Evolutionary conservation across 164 flowering plant genomes (phyloP).

Genomic region (Berberis vulgaris): DNA sequence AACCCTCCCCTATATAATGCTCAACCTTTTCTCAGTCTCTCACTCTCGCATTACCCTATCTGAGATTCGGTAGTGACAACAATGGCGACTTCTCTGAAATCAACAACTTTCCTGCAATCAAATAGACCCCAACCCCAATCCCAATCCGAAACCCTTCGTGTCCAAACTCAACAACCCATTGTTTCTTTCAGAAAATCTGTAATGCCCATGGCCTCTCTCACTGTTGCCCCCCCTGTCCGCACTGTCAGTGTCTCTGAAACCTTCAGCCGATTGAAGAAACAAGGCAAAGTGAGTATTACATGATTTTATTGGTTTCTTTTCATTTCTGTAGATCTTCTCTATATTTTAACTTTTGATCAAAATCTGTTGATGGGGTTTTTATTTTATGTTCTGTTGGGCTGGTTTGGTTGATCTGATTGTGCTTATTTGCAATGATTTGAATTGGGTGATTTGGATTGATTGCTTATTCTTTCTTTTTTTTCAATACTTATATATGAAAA

Average conservation of each 20-base stretch:
- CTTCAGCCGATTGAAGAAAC: slow-evolving; percentile 45
- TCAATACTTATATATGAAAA: too few species aligned
- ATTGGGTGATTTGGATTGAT: too few species aligned
- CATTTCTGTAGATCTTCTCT: background rate
- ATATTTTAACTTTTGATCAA: background rate
- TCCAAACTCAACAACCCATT: slow-evolving; percentile 3
- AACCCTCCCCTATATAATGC: too few species aligned
- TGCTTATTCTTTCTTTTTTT: too few species aligned
- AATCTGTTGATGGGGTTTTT: background rate
- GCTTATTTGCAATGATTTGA: too few species aligned
- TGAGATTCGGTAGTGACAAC: too few species aligned
- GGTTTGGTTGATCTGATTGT: background rate
- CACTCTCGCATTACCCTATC: too few species aligned
- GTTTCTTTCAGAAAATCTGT: slow-evolving; percentile 13
- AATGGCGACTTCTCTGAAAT: too few species aligned
- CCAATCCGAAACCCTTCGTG: background rate
- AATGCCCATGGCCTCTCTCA: slow-evolving; percentile 41
- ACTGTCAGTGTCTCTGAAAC: slow-evolving; percentile 61
- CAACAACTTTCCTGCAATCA: too few species aligned
- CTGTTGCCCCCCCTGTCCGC: slow-evolving; percentile 9
- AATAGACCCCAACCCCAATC: background rate
- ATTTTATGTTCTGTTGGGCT: background rate
- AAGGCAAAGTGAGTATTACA: slow-evolving; percentile 49
- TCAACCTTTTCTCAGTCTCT: too few species aligned
- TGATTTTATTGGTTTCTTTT: background rate